Base-by-base conservation (phyloP, 495 filamentous ascomycete genomes). In the Neurospora cerealis region DNA sequence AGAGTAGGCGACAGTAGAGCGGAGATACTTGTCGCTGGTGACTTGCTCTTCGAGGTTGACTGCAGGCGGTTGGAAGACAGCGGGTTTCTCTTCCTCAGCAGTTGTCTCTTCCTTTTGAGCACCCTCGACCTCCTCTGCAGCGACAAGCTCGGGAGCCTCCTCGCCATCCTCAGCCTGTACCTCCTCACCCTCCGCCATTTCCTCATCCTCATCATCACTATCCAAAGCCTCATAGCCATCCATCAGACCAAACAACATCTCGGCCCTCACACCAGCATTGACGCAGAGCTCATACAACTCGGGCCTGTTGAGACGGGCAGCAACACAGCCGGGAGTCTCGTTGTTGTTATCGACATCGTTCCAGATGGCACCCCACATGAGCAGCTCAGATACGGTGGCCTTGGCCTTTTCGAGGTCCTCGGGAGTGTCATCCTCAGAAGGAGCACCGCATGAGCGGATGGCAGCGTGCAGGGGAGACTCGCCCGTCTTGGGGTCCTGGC, bases 331-430 rank as follows among this genome's bases (percentile, higher is more conserved):
- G 0, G 96, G 95, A 17, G 96, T 99, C 86, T 98, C 94, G 73
- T 92, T 87, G 62, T 92, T 89, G 44, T 85, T 82, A 69, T 98
- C 93, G 4, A 99, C 84, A 80, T 97, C 94, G 82, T 99, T 99
- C 96, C 96, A 99, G 72, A 98, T 97, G 6, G 93, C 96, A 3
- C 96, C 96, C 79, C 93, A 89, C 77, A 94, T 85, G 70, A 99
- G 85, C 34, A 99, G 85, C 76, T 96, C 88, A 71, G 87, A 87
- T 19, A 98, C 86, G 0, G 91, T 93, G 70, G 89, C 85, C 44
- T 81, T 86, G 62, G 88, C 91, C 13, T 84, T 83, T 62, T 91
- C 85, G 10, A 90, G 78, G 39, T 85, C 81, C 32, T 87, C 83
- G 19, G 74, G 72, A 8, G 76, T 77, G n/a, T 84, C 83, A 70